phyloP scores from a whole-genome alignment of 495 filamentous ascomycete genomes.

The Cladorrhinum samala region DNA sequence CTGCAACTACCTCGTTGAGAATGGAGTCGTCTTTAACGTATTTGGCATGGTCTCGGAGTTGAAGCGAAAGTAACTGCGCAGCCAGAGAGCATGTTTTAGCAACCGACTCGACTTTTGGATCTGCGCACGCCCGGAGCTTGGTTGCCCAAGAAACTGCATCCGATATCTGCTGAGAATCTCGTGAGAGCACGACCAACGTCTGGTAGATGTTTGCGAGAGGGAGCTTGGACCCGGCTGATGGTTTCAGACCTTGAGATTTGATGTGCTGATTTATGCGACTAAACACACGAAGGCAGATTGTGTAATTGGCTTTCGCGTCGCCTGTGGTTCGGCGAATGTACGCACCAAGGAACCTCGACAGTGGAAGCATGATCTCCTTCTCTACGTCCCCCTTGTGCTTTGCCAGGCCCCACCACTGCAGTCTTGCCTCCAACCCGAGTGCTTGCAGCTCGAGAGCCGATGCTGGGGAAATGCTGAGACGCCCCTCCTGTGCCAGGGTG shows the following conservation, averaged over 20 bases:
- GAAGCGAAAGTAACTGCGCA: slow-evolving; percentile 40
- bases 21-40: slow-evolving; percentile 31
- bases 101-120: slow-evolving; percentile 33
- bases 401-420: slow-evolving; percentile 64
- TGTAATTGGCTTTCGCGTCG: slow-evolving; percentile 38
- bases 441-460: slow-evolving; percentile 58
- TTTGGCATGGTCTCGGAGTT: slow-evolving; percentile 30
- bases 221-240: slow-evolving; percentile 22
- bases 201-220: slow-evolving; percentile 36
- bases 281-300: slow-evolving; percentile 18
- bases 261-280: slow-evolving; percentile 23
- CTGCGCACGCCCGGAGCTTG: slow-evolving; percentile 29
- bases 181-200: slow-evolving; percentile 33
- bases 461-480: slow-evolving; percentile 52
- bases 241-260: slow-evolving; percentile 15
- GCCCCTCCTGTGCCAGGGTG: slow-evolving; percentile 35
- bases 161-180: slow-evolving; percentile 35
- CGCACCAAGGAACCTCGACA: slow-evolving; percentile 56
- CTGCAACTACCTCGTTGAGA: slow-evolving; percentile 45
- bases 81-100: slow-evolving; percentile 38
- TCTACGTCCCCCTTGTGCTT: slow-evolving; percentile 60
- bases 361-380: slow-evolving; percentile 65
- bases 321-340: slow-evolving; percentile 52
- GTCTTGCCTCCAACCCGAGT: slow-evolving; percentile 58
- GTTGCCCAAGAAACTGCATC: slow-evolving; percentile 46